phyloP scores from a whole-genome alignment of 208 protist genomes.

The Trypanosoma mega region DNA sequence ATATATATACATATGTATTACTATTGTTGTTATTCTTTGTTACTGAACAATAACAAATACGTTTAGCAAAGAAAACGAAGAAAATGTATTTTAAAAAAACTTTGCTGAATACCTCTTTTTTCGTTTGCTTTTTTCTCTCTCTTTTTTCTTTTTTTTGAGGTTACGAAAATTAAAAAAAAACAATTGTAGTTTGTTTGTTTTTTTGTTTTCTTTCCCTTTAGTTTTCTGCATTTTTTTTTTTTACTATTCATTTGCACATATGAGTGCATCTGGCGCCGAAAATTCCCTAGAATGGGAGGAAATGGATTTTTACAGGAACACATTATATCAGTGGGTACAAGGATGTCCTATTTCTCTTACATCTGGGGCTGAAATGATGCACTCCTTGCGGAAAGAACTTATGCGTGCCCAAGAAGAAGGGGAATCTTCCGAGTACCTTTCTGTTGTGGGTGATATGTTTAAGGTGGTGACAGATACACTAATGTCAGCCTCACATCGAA shows the following conservation, averaged over 20 bases:
- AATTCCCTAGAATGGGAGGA: constrained; percentile 35
- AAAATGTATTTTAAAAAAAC: too few relatives aligned
- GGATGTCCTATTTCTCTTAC: constrained; percentile 62
- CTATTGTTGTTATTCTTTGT: constrained; percentile 21
- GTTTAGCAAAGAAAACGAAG: too few relatives aligned
- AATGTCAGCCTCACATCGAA: constrained; percentile 74
- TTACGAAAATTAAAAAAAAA: too few relatives aligned
- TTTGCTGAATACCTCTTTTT: too few relatives aligned
- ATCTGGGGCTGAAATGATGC: constrained; percentile 73
- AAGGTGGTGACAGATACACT: constrained; percentile 84
- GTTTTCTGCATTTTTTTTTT: constrained; percentile 24
- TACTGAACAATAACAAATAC: background rate
- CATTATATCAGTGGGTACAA: constrained; percentile 73
- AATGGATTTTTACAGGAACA: constrained; percentile 73
- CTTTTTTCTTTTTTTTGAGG: constrained; percentile 22
- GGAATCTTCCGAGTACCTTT: constrained; percentile 65
- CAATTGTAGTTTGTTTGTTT: constrained; percentile 7
- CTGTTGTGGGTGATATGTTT: constrained; percentile 69
- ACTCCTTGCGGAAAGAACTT: constrained; percentile 70
- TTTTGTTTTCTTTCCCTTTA: constrained; percentile 14
- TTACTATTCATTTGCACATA: constrained; percentile 7
- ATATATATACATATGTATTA: constrained; percentile 26
- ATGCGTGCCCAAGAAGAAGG: constrained; percentile 53
- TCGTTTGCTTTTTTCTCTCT: constrained; percentile 22
- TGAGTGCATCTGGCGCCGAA: constrained; percentile 15